Percentiles rank a stretch among this genome's conserved stretches.
These are phyloP conservation scores for Pseudoturritis turrita DNA, from an alignment of 345 rosid genomes.

Conservation along the genomic window DNA sequence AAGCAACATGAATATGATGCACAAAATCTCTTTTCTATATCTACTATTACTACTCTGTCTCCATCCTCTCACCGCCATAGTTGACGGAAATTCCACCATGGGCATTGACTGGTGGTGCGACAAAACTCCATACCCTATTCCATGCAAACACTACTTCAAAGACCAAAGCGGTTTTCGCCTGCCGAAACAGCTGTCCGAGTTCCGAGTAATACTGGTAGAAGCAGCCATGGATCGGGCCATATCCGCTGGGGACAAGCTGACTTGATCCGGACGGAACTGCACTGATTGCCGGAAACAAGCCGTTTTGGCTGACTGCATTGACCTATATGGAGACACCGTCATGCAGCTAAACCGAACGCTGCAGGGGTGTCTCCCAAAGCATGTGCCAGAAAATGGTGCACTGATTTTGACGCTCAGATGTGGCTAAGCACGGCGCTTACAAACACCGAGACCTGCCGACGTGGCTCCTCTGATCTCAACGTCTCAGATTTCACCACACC, in stretches of 20 bases:
- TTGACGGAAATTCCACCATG: neutral
- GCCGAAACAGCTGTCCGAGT: constrained; percentile 42
- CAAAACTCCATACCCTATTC: constrained; percentile 69
- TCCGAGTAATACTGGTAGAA: constrained; percentile 45
- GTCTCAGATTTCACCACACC: constrained; percentile 52
- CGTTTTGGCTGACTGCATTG: constrained; percentile 60
- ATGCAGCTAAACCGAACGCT: constrained; percentile 60
- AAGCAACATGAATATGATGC: neutral
- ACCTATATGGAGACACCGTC: constrained; percentile 52
- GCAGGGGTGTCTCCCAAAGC: constrained; percentile 25
- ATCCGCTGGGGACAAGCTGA: constrained; percentile 29
- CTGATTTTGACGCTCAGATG: constrained; percentile 69
- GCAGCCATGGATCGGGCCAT: constrained; percentile 54
- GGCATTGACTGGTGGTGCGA: constrained; percentile 62
- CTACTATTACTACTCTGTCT: constrained; percentile 28
- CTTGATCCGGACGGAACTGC: constrained; percentile 25
- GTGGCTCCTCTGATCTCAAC: constrained; percentile 60
- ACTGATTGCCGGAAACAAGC: constrained; percentile 30
- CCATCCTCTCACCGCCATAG: constrained; percentile 18
- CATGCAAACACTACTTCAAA: constrained; percentile 51
- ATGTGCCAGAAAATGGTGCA: constrained; percentile 14
- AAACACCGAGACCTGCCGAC: constrained; percentile 62
- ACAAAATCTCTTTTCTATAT: neutral
- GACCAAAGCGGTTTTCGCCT: constrained; percentile 16
- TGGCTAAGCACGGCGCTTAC: constrained; percentile 90